Conservation (phyloP, 148 eudicot species). For the Cornus controversa region DNA sequence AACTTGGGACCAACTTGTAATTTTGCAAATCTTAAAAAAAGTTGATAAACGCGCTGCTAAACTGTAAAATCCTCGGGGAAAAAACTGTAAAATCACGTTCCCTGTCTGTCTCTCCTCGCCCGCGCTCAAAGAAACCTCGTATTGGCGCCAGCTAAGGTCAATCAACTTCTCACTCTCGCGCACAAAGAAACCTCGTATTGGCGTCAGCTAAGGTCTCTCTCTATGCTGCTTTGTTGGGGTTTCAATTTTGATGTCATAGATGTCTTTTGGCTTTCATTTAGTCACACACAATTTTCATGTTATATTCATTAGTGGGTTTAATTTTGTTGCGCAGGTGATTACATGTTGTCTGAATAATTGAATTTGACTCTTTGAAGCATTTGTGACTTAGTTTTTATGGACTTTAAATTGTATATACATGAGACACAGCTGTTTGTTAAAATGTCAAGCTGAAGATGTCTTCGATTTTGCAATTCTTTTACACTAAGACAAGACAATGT, state of each 20-base stretch:
- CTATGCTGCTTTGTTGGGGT: neutral
- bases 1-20: too few relatives aligned
- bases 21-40: too few relatives aligned
- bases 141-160: too few relatives aligned
- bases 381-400: neutral
- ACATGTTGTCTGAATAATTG: neutral
- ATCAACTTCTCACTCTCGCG: neutral
- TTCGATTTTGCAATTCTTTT: neutral
- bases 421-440: slow-evolving; percentile 3
- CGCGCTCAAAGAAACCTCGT: too few relatives aligned
- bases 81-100: too few relatives aligned
- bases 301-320: too few relatives aligned
- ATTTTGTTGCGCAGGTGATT: neutral
- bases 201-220: neutral
- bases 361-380: neutral
- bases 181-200: neutral
- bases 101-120: too few relatives aligned
- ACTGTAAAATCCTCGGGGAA: too few relatives aligned
- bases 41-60: too few relatives aligned
- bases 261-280: too few relatives aligned
- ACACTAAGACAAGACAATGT: neutral
- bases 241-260: too few relatives aligned
- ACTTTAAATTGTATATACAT: neutral
- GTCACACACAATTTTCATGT: too few relatives aligned
- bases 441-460: neutral